A percentile compares a stretch with the other conserved stretches of the same genome.
These are phyloP conservation scores for Solanum paucissectum DNA, from an alignment of 257 asterid species.

Conservation along the genomic window DNA sequence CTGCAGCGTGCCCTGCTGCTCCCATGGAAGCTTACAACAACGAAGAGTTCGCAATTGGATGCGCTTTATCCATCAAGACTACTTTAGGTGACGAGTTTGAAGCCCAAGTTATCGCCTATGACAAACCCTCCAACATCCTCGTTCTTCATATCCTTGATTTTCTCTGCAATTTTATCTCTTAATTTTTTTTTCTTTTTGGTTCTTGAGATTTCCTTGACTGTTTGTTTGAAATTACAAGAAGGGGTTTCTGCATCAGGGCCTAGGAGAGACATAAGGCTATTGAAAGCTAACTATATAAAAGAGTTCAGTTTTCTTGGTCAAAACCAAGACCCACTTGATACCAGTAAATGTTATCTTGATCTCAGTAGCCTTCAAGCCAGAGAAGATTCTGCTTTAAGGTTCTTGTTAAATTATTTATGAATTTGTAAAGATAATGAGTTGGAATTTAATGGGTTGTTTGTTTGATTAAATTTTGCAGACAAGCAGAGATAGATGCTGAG, in stretches of 20 bases:
- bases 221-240: slow-evolving; percentile 48
- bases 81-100: slow-evolving; percentile 86
- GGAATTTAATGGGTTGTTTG: background rate
- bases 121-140: slow-evolving; percentile 85
- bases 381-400: slow-evolving; percentile 95
- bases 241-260: slow-evolving; percentile 66
- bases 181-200: background rate
- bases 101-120: slow-evolving; percentile 75
- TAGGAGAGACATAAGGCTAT: slow-evolving; percentile 66
- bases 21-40: slow-evolving; percentile 68
- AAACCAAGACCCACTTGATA: slow-evolving; percentile 85
- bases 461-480: slow-evolving; percentile 39
- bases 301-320: slow-evolving; percentile 69
- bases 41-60: slow-evolving; percentile 85
- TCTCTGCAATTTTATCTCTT: background rate
- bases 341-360: slow-evolving; percentile 66
- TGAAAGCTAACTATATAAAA: slow-evolving; percentile 74
- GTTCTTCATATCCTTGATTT: slow-evolving; percentile 83
- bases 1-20: background rate
- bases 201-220: slow-evolving; percentile 33
- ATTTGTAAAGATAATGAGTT: background rate
- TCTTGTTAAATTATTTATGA: background rate
- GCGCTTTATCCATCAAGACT: slow-evolving; percentile 71
- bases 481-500: slow-evolving; percentile 84
- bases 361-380: slow-evolving; percentile 59